Conservation (phyloP, 2,329 filamentous ascomycete species). For the Waltergamsia citrina region DNA sequence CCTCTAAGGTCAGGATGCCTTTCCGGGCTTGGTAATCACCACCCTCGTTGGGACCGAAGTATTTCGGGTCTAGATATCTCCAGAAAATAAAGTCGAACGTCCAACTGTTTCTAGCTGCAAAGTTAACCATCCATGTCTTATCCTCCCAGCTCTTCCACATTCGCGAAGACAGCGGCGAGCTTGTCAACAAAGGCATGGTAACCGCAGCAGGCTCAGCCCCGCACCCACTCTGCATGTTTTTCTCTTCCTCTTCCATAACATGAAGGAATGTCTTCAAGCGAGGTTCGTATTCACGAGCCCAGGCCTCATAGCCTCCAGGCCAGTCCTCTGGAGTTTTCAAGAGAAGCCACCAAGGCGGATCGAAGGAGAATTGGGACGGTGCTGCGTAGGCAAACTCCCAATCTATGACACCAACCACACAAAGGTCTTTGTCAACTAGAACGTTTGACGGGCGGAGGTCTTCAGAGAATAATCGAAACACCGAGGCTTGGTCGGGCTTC, state of each 20-base stretch:
- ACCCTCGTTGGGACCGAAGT: conserved; percentile 14
- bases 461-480: conserved; percentile 12
- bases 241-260: conserved; percentile 20
- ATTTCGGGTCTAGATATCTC: conserved; percentile 20
- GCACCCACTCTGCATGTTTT: conserved; percentile 6
- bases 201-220: neutral
- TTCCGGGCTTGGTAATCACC: conserved; percentile 7
- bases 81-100: conserved; percentile 26
- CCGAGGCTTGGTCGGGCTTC: neutral
- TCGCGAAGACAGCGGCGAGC: conserved; percentile 12
- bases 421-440: conserved; percentile 16
- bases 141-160: conserved; percentile 26
- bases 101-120: conserved; percentile 24
- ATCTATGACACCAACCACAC: conserved; percentile 24
- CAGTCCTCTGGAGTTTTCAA: conserved; percentile 20
- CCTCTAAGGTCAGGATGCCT: too few relatives aligned
- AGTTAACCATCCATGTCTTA: conserved; percentile 19
- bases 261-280: conserved; percentile 22
- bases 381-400: conserved; percentile 26
- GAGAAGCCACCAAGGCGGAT: conserved; percentile 29
- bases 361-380: conserved; percentile 20
- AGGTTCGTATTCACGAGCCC: conserved; percentile 18
- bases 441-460: conserved; percentile 22
- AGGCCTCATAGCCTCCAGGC: conserved; percentile 16
- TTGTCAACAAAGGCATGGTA: neutral